Conservation (phyloP, 2,329 filamentous ascomycete species). For the Lecanoromycetidae sp. region DNA sequence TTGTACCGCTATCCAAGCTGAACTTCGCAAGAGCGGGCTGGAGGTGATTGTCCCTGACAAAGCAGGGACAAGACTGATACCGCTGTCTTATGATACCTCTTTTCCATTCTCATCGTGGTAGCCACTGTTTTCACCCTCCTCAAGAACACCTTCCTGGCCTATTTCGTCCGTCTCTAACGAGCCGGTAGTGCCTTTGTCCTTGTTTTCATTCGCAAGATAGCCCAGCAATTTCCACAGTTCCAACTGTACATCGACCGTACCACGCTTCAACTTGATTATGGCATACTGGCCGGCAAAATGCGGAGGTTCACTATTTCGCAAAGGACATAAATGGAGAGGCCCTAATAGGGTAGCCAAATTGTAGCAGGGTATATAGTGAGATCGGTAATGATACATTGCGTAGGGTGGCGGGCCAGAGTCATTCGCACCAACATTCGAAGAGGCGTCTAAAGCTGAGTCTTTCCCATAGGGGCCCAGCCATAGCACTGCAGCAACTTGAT, state of each 20-base stretch:
- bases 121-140: too few species aligned
- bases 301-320: neutral
- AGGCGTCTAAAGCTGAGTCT: neutral
- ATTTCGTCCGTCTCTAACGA: neutral
- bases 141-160: neutral
- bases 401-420: slow-evolving; percentile 10
- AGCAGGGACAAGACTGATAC: too few species aligned
- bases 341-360: slow-evolving; percentile 15
- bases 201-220: slow-evolving; percentile 13
- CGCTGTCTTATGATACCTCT: too few species aligned
- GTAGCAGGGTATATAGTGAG: slow-evolving; percentile 13
- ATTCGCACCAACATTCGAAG: neutral
- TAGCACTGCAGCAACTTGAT: slow-evolving; percentile 16
- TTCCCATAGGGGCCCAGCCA: slow-evolving; percentile 7
- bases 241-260: slow-evolving; percentile 25
- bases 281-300: slow-evolving; percentile 6
- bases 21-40: too few species aligned
- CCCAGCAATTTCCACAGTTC: slow-evolving; percentile 31
- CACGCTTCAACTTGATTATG: slow-evolving; percentile 23
- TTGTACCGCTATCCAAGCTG: too few species aligned
- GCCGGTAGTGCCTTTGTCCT: neutral
- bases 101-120: too few species aligned
- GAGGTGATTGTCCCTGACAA: too few species aligned
- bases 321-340: neutral
- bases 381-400: slow-evolving; percentile 12